Base-by-base conservation (phyloP, 2,329 filamentous ascomycete species). In the Stemphylium lycopersici region DNA sequence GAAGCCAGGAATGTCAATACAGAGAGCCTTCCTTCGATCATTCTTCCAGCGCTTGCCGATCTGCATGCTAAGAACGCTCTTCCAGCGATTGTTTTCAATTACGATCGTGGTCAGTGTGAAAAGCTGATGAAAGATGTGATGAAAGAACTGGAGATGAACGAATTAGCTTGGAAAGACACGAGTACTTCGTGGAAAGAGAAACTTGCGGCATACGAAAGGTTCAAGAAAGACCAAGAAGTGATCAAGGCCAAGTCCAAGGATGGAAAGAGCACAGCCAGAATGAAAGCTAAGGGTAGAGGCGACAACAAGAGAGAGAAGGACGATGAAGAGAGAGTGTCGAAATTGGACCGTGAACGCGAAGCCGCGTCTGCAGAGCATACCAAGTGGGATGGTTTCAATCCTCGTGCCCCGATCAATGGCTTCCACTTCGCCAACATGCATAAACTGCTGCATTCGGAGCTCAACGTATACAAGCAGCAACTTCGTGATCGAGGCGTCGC, bases 41-140 rank as follows among this genome's bases (percentile, higher is more conserved):
- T 82, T 3, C 74, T 89, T 15, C 81, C 85, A 1, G 74, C 90
- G 26, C 76, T 89, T 0, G 80, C 77, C n/a, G 81, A 86, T 31
- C 78, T 92, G 1, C 83, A 90, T 42, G 76, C 79, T 13, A 83
- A 86, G 51, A 82, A 84, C 50, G 88, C 87, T 0, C 78, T 93
- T 1, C 90, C 90, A 0, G 89, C 87, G 0, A 85, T 93, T 10
- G 71, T 92, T 1, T 93, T 93, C 79, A 90, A 90, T 67, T 93
- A 90, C 62, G 87, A 92, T 59, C 84, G 89, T 42, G 71, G 73
- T 22, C 18, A 29, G 38, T 15, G 16, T 32, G 39, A 48, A 48
- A 2, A 73, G 77, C 29, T 93, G 90, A 63, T 89, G 91, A 70
- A 70, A 72, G 8, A 82, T 89, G 22, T 81, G 84, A 22, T 62